These are phyloP conservation scores for Phytophthora cryptogea DNA, from an alignment of 352 stramenopile species.

Conservation along the genomic window DNA sequence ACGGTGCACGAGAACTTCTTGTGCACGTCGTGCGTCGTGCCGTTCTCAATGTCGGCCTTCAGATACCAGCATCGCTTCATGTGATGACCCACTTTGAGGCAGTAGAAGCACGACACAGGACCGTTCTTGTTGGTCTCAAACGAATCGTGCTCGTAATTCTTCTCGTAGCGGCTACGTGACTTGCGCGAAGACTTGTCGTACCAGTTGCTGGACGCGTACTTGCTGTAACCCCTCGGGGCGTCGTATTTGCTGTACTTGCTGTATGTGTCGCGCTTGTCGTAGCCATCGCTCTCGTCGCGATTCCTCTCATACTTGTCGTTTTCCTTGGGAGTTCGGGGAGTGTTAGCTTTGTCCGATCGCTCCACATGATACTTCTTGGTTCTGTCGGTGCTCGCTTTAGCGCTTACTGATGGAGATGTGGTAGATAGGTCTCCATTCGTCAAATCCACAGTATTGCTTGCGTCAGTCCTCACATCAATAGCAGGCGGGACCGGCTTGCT, in stretches of 20 bases:
- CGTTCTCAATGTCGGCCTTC: constrained; percentile 44
- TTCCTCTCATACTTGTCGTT: constrained; percentile 12
- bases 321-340: constrained; percentile 5
- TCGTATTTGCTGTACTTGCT: constrained; percentile 8
- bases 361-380: constrained; percentile 14
- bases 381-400: constrained; percentile 11
- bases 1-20: constrained; percentile 46
- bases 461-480: constrained; percentile 19
- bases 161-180: constrained; percentile 21
- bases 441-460: constrained; percentile 26
- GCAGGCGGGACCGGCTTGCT: constrained; percentile 3
- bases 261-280: constrained; percentile 10
- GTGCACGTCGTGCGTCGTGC: constrained; percentile 32
- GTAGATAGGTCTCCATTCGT: constrained; percentile 19
- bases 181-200: constrained; percentile 20
- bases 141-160: constrained; percentile 24
- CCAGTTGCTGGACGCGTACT: constrained; percentile 14
- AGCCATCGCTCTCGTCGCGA: constrained; percentile 19
- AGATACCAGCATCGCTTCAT: constrained; percentile 50
- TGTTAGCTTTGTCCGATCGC: constrained; percentile 6
- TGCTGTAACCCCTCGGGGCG: constrained; percentile 17
- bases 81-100: constrained; percentile 44
- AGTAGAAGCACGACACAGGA: constrained; percentile 45
- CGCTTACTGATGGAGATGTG: constrained; percentile 3
- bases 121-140: constrained; percentile 19